These are phyloP conservation scores for Piedraia hortae DNA, from an alignment of 2,329 filamentous ascomycete species.

Conservation along the genomic window DNA sequence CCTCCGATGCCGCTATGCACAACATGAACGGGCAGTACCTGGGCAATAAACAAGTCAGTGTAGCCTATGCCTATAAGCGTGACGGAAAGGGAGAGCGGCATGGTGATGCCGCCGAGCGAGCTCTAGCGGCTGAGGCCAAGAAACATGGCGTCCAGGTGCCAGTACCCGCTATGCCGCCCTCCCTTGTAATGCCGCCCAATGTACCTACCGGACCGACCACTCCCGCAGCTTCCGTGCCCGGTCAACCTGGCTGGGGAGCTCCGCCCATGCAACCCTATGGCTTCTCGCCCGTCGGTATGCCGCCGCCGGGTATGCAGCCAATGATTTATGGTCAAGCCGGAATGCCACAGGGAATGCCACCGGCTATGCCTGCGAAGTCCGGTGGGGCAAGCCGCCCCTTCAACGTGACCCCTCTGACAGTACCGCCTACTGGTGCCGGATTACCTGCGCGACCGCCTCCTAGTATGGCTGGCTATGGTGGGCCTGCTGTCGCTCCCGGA, in stretches of 20 bases:
- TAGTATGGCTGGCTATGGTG: conserved; percentile 38
- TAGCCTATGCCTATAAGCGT: conserved; percentile 98
- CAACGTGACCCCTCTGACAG: conserved; percentile 24
- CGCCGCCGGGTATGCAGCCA: no score
- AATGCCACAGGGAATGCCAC: no score
- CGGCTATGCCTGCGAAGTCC: no score
- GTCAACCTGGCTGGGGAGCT: conserved; percentile 2
- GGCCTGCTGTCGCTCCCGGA: conserved; percentile 18
- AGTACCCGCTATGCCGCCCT: conserved; percentile 45
- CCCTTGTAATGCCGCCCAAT: conserved; percentile 28
- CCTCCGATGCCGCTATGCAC: conserved; percentile 66
- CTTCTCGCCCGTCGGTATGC: no score
- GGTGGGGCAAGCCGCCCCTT: no score
- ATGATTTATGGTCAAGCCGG: no score
- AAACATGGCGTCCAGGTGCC: conserved; percentile 79
- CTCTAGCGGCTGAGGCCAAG: conserved; percentile 73
- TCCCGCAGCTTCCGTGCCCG: neutral
- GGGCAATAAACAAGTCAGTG: conserved; percentile 85
- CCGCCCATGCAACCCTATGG: no score
- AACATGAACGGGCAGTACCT: conserved; percentile 93
- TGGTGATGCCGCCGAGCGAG: conserved; percentile 76
- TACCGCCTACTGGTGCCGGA: conserved; percentile 30
- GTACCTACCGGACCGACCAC: conserved; percentile 15
- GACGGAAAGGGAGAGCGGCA: conserved; percentile 93
- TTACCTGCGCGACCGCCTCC: conserved; percentile 43